phyloP scores from a whole-genome alignment of 257 asterid genomes.

The Lantana camara region DNA sequence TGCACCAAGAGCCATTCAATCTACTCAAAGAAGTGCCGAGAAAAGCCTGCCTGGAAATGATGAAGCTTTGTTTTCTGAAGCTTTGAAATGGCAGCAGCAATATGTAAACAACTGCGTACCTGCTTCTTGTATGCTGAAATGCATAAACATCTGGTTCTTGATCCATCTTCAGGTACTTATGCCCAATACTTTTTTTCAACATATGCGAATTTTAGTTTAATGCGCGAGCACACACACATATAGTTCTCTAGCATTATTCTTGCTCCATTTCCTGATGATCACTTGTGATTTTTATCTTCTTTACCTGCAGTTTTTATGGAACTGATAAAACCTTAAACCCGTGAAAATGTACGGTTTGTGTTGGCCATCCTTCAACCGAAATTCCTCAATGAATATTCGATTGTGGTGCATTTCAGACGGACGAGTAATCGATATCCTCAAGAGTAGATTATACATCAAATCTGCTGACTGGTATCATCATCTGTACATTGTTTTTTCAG shows the following conservation, averaged over 20 bases:
- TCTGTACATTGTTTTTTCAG: constrained; percentile 12
- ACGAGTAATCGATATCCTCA: neutral
- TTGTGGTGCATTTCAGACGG: constrained; percentile 1
- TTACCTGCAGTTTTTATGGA: constrained; percentile 34
- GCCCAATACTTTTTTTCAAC: neutral
- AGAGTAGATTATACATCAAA: constrained; percentile 22
- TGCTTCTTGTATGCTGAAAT: constrained; percentile 33
- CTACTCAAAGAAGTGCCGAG: constrained; percentile 28
- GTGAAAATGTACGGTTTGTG: constrained; percentile 16
- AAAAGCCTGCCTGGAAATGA: constrained; percentile 27
- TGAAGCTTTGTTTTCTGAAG: constrained; percentile 28
- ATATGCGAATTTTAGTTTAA: too few relatives aligned
- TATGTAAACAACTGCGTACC: constrained; percentile 27
- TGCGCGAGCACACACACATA: too few relatives aligned
- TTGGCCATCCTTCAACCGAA: neutral
- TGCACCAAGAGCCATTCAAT: constrained; percentile 18
- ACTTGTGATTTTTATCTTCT: neutral
- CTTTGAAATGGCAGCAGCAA: constrained; percentile 30
- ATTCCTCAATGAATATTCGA: constrained; percentile 9
- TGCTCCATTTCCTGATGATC: neutral
- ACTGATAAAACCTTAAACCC: constrained; percentile 8
- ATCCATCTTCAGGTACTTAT: constrained; percentile 42
- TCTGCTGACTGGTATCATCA: constrained; percentile 21
- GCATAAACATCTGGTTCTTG: constrained; percentile 18
- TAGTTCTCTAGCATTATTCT: constrained; percentile 1